Evolutionary conservation across 768 basidiomycete species (phyloP), one percentile per base, ranked within the genome.

Genomic region (Mycena polygramma): DNA sequence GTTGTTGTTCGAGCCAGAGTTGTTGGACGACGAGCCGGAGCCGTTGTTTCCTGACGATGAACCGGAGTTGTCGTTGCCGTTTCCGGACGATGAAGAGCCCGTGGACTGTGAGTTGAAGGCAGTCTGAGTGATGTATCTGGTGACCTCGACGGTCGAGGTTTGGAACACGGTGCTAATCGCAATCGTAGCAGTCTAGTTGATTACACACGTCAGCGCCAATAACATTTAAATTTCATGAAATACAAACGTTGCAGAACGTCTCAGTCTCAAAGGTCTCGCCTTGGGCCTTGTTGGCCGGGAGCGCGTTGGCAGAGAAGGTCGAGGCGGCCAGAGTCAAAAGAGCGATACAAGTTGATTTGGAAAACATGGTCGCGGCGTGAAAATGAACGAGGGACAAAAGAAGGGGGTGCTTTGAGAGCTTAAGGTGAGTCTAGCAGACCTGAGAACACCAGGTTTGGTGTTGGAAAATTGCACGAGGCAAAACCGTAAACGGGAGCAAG

Each of bases 351-450:
- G 69, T 70, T 17, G 69, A 70, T 65, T 70, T 70, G 13, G 63
- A 65, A 51, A 70, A 70, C 69, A 70, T 70, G 57, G 58, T 60
- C 13, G 52, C n/a, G 13, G 45, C 14, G 39, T 48, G 68, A 63
- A 35, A 53, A 57, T 13, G 43, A 53, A 46, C 10, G 24, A 51
- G 30, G 46, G 11, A 26, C 19, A 62, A 70, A 70, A 39, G 63
- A 70, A 49, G 46, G 69, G 48, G 49, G 43, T 70, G 69, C 69
- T 59, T 65, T 64, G 69, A 70, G 69, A 70, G 69, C 69, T 65
- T 65, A 45, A 49, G 55, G 41, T 43, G 13, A 43, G 41, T 43
- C 41, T 43, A 52, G 65, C 45, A 58, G 45, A 46, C 65, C 65
- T 66, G 41, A 52, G 53, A 49, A 70, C 69, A 70, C 69, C 69